Base-by-base conservation (phyloP, 2,329 filamentous ascomycete species). In the Penicillium rolfsii region DNA sequence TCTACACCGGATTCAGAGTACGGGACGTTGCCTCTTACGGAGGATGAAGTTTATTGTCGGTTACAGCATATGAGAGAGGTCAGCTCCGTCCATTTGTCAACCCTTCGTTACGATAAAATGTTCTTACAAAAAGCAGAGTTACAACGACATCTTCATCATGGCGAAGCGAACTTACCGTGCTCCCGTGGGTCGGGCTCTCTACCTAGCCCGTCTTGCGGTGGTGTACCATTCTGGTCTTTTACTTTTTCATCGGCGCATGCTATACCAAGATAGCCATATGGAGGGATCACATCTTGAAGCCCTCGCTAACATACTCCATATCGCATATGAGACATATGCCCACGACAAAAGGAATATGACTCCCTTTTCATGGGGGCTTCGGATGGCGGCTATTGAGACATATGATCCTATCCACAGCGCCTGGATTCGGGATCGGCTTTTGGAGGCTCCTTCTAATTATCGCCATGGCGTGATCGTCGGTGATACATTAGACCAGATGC, bases 121-220 rank as follows among this genome's bases (percentile, higher is more conserved):
- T 45, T 45, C 41, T 45, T 45, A 45, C 41, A 9, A 45, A 45
- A 45, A 45, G 41, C 41, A 45, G 41, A 45, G 41, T 45, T 45
- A 45, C 41, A 45, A 45, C 41, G 41, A 45, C 41, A 45, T 45
- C 41, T 45, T 45, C 41, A 45, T 45, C 41, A 45, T 45, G 41
- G 41, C 41, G 19, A 45, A 45, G 41, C 41, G 41, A 45, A 45
- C 41, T 45, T 45, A 45, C 41, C 41, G 41, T 45, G 41, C 41
- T 45, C 41, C 41, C 19, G 41, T 45, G 41, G 41, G 41, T 45
- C 41, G 41, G 41, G 41, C 41, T 45, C 41, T 45, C 41, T 45
- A 45, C 19, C 16, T 16, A 45, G 41, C 41, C 41, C 41, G 19
- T 9, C 41, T 45, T 16, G 41, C 41, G 41, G 41, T 45, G 41